Conservation (phyloP, 352 stramenopile genomes). For the Globisporangium apiculatum region DNA sequence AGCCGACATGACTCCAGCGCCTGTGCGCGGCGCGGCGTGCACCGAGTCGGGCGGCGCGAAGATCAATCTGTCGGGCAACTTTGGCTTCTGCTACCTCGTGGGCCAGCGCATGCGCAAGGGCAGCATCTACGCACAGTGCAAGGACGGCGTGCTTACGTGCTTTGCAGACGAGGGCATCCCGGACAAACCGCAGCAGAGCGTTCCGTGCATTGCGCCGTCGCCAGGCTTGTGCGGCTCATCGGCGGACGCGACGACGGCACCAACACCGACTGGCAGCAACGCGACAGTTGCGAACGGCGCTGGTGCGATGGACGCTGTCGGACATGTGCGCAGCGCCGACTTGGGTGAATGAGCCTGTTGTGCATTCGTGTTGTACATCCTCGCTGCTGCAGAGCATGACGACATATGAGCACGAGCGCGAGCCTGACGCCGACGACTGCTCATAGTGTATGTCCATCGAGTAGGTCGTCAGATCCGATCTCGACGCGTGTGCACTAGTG, state of each 20-base stretch:
- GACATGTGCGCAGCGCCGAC: neutral
- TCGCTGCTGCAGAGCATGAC: no score
- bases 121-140: slow-evolving; percentile 33
- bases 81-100: slow-evolving; percentile 39
- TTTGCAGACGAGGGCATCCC: slow-evolving; percentile 37
- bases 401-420: no score
- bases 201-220: slow-evolving; percentile 25
- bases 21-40: slow-evolving; percentile 12
- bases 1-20: no score
- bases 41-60: slow-evolving; percentile 18
- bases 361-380: no score
- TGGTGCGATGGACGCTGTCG: neutral
- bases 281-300: no score
- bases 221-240: slow-evolving; percentile 23
- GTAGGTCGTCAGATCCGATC: no score
- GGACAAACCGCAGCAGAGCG: slow-evolving; percentile 22
- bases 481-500: no score
- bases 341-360: no score
- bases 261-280: neutral
- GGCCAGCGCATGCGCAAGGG: slow-evolving; percentile 29
- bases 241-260: slow-evolving; percentile 4
- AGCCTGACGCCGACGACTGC: no score
- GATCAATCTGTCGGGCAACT: slow-evolving; percentile 31
- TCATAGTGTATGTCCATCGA: no score
- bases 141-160: slow-evolving; percentile 27